Conservation (phyloP, 1,284 basidiomycete genomes). For the Fomitopsis palustris region DNA sequence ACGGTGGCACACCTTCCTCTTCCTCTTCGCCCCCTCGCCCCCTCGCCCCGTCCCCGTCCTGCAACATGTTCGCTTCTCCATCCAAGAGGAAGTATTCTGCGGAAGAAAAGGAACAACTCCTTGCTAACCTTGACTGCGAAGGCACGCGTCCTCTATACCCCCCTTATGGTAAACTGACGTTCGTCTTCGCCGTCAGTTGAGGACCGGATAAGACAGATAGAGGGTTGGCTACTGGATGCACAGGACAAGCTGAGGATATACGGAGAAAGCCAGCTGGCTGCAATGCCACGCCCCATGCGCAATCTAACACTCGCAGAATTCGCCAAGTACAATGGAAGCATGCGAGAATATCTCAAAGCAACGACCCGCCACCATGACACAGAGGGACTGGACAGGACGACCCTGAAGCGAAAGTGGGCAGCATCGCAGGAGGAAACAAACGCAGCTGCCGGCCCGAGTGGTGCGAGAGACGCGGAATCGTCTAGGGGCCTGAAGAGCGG, state of each 20-base stretch:
- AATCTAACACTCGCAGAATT: slow-evolving; percentile 72
- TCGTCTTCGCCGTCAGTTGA: slow-evolving; percentile 43
- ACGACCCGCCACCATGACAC: slow-evolving; percentile 51
- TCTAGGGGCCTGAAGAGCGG: slow-evolving; percentile 57
- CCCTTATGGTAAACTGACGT: slow-evolving; percentile 7
- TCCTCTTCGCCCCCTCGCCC: background rate
- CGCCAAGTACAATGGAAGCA: slow-evolving; percentile 71
- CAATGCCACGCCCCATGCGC: slow-evolving; percentile 71
- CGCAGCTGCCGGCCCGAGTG: slow-evolving; percentile 17
- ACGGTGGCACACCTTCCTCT: background rate
- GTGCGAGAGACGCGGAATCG: slow-evolving; percentile 33
- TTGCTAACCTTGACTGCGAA: slow-evolving; percentile 77
- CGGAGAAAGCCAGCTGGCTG: slow-evolving; percentile 69
- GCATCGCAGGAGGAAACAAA: slow-evolving; percentile 49
- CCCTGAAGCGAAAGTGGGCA: slow-evolving; percentile 72
- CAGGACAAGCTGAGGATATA: slow-evolving; percentile 68
- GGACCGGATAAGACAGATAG: slow-evolving; percentile 64
- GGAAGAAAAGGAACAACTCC: slow-evolving; percentile 71
- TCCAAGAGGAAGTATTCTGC: slow-evolving; percentile 32
- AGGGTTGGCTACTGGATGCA: slow-evolving; percentile 66
- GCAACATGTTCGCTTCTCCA: slow-evolving; percentile 6
- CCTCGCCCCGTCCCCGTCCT: background rate
- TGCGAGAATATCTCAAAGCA: slow-evolving; percentile 63
- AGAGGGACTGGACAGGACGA: slow-evolving; percentile 59
- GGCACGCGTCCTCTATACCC: slow-evolving; percentile 30